phyloP scores from a whole-genome alignment of 2,329 filamentous ascomycete species.

The Calonectria hawksworthii region DNA sequence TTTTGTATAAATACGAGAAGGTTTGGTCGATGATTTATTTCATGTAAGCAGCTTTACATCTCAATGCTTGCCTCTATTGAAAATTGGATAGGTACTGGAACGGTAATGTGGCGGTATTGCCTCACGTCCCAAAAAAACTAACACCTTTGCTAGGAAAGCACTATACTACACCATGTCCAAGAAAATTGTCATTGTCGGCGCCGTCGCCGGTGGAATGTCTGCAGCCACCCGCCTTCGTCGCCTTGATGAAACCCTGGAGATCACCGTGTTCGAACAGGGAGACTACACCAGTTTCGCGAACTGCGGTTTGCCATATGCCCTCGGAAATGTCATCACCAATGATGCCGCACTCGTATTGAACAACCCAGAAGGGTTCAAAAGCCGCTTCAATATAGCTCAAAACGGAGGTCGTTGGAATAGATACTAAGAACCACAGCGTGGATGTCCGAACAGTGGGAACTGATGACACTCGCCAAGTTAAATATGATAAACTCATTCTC shows the following conservation, averaged over 20 bases:
- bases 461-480: neutral
- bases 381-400: constrained; percentile 20
- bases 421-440: neutral
- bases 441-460: neutral
- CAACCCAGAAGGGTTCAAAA: constrained; percentile 14
- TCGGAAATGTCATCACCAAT: constrained; percentile 6
- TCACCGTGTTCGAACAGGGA: constrained; percentile 24
- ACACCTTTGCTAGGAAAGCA: neutral
- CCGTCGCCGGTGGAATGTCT: constrained; percentile 30
- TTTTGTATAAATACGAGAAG: neutral
- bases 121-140: neutral
- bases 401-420: constrained; percentile 13
- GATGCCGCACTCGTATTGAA: constrained; percentile 16
- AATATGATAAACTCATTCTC: constrained; percentile 15
- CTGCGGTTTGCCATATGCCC: constrained; percentile 26
- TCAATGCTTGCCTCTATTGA: neutral
- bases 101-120: neutral
- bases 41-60: neutral
- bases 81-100: neutral
- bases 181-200: constrained; percentile 25
- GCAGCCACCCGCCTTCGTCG: constrained; percentile 27
- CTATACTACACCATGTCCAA: neutral
- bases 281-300: constrained; percentile 25
- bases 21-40: neutral
- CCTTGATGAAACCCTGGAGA: constrained; percentile 13